phyloP scores from a whole-genome alignment of 2,329 filamentous ascomycete genomes.

The Furcasterigmium sp. region DNA sequence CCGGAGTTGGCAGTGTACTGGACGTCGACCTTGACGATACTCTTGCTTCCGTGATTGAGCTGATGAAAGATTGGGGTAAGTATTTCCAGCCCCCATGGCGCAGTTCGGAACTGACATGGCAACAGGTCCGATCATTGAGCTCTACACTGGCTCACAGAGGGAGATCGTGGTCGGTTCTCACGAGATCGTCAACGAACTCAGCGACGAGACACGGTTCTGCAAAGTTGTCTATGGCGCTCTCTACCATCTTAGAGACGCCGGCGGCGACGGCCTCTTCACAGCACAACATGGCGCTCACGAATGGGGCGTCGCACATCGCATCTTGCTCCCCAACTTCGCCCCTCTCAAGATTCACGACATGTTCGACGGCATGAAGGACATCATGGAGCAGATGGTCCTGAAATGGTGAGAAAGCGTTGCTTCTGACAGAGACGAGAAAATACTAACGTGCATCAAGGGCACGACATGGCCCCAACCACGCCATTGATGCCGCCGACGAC shows the following conservation, averaged over 20 bases:
- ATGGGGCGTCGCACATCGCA: conserved; percentile 62
- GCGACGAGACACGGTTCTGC: neutral
- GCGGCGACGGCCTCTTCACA: conserved; percentile 1
- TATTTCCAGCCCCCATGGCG: no score
- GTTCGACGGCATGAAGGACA: conserved; percentile 66
- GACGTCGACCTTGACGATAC: conserved; percentile 2
- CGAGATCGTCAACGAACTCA: neutral
- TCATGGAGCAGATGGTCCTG: conserved; percentile 58
- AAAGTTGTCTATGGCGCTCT: neutral
- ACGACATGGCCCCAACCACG: conserved; percentile 30
- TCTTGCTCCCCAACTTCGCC: conserved; percentile 64
- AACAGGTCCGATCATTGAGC: neutral
- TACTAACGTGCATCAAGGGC: no score
- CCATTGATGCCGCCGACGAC: conserved; percentile 50
- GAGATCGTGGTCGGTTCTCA: neutral
- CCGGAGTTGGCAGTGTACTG: conserved; percentile 1
- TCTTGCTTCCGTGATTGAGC: conserved; percentile 1
- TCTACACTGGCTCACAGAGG: neutral
- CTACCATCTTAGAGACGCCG: neutral
- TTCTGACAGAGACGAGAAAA: no score
- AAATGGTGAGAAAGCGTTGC: conserved; percentile 61
- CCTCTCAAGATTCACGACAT: conserved; percentile 61
- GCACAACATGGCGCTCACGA: conserved; percentile 17
- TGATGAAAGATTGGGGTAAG: conserved; percentile 1
- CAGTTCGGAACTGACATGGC: no score